Conservation (phyloP, 306 rosid species). For the Erythrophleum fordii region DNA sequence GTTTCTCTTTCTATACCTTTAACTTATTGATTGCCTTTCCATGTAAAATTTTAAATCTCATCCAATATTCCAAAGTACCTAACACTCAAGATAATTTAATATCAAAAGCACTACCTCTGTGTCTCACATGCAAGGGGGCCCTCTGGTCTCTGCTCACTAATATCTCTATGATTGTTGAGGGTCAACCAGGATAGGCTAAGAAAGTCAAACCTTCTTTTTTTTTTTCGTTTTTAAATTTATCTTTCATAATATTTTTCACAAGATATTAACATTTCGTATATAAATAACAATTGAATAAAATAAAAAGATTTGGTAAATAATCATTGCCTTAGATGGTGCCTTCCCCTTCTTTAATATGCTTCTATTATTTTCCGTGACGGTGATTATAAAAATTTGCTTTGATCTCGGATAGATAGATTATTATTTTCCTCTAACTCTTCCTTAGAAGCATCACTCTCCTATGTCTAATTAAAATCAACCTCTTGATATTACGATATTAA, state of each 20-base stretch:
- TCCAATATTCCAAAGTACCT: too few relatives aligned
- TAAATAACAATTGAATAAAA: too few relatives aligned
- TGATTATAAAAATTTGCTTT: slow-evolving; percentile 23
- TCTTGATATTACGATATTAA: not conserved
- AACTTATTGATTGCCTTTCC: too few relatives aligned
- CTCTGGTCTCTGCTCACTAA: not conserved
- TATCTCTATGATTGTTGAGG: slow-evolving; percentile 13
- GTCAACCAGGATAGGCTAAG: slow-evolving; percentile 25
- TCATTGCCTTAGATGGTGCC: slow-evolving; percentile 21
- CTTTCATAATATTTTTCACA: not conserved
- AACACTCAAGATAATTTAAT: too few relatives aligned
- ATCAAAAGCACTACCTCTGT: too few relatives aligned
- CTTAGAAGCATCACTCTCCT: not conserved
- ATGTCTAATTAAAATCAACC: slow-evolving; percentile 1
- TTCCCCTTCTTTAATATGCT: not conserved
- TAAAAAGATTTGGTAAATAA: slow-evolving; percentile 3
- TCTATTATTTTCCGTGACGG: slow-evolving; percentile 27
- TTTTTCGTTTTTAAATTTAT: too few relatives aligned
- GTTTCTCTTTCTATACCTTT: too few relatives aligned
- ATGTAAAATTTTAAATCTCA: too few relatives aligned
- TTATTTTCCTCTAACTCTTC: not conserved
- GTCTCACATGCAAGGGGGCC: not conserved
- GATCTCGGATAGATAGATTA: not conserved
- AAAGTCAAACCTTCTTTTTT: not conserved
- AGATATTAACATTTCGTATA: too few relatives aligned